Percentiles rank a stretch among this genome's conserved stretches.
Evolutionary conservation across 352 stramenopile species (phyloP).

Genomic region (Elongisporangium undulatum): DNA sequence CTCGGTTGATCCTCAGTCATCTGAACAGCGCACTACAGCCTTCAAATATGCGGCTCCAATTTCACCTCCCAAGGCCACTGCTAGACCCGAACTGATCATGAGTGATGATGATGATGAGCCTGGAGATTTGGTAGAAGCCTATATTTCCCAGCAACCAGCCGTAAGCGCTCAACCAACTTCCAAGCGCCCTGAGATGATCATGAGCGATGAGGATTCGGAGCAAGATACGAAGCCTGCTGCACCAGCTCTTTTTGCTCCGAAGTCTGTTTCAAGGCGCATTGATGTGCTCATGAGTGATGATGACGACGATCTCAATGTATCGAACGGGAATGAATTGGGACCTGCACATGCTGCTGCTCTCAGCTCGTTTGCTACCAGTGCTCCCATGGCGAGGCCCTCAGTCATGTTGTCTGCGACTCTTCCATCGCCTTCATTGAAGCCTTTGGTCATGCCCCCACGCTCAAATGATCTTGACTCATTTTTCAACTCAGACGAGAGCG

Average conservation of each 20-base stretch:
- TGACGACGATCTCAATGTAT: slow-evolving; percentile 1
- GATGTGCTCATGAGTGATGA: slow-evolving; percentile 7
- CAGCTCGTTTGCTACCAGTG: not conserved
- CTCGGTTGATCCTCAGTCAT: not conserved
- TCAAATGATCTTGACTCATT: slow-evolving; percentile 52
- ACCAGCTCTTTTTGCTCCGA: not conserved
- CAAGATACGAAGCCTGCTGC: not conserved
- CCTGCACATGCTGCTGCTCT: not conserved
- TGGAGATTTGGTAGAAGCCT: not conserved
- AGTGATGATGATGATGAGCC: slow-evolving; percentile 23
- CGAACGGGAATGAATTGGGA: not conserved
- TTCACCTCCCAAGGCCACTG: not conserved
- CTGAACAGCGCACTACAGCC: not conserved
- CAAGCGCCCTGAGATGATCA: not conserved
- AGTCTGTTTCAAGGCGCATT: not conserved
- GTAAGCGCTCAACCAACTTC: not conserved
- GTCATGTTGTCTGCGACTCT: not conserved
- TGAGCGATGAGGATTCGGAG: slow-evolving; percentile 3
- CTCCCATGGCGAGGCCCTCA: not conserved
- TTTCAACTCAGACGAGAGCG: slow-evolving; percentile 62
- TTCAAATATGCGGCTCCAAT: not conserved
- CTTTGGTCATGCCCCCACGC: not conserved
- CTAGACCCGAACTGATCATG: slow-evolving; percentile 12
- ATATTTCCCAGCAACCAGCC: not conserved
- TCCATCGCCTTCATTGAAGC: not conserved